phyloP scores from a whole-genome alignment of 1,284 basidiomycete genomes.

The Microbotryomycetes sp. region DNA sequence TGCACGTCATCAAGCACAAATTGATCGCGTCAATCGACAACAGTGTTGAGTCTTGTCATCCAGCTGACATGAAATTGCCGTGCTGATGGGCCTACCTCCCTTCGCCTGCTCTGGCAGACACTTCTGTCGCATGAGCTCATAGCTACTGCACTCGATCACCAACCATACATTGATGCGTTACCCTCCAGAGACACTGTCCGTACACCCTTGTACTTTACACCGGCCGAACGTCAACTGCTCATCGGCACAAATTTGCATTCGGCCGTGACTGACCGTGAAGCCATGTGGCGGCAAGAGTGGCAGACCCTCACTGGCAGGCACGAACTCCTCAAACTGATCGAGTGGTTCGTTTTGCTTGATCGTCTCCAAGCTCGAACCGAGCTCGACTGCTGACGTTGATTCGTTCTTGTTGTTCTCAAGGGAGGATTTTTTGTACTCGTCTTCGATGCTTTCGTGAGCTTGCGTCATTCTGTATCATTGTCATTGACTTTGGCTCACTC shows the following conservation, averaged over 20 bases:
- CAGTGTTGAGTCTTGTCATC: slow-evolving; percentile 2
- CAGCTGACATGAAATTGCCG: not conserved
- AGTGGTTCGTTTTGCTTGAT: not conserved
- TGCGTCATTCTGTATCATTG: not conserved
- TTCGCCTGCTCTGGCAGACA: not conserved
- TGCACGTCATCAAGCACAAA: slow-evolving; percentile 18
- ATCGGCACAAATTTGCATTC: slow-evolving; percentile 69
- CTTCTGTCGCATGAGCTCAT: too few species aligned
- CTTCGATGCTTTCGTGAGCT: slow-evolving; percentile 58
- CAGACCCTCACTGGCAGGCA: not conserved
- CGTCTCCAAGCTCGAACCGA: not conserved
- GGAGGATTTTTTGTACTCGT: slow-evolving; percentile 20
- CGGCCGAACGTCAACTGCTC: slow-evolving; percentile 57
- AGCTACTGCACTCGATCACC: slow-evolving; percentile 32
- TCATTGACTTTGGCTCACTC: slow-evolving; percentile 15
- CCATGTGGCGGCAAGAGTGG: slow-evolving; percentile 5
- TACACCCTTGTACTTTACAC: slow-evolving; percentile 70
- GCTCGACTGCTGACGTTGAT: not conserved
- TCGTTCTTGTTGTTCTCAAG: not conserved
- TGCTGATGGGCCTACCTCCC: not conserved
- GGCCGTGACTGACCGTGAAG: slow-evolving; percentile 49
- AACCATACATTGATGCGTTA: slow-evolving; percentile 60
- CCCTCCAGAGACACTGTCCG: slow-evolving; percentile 54
- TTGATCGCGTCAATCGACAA: not conserved
- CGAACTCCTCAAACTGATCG: not conserved